phyloP scores from a whole-genome alignment of 129 eudicot species.

The Saussurea involucrata region DNA sequence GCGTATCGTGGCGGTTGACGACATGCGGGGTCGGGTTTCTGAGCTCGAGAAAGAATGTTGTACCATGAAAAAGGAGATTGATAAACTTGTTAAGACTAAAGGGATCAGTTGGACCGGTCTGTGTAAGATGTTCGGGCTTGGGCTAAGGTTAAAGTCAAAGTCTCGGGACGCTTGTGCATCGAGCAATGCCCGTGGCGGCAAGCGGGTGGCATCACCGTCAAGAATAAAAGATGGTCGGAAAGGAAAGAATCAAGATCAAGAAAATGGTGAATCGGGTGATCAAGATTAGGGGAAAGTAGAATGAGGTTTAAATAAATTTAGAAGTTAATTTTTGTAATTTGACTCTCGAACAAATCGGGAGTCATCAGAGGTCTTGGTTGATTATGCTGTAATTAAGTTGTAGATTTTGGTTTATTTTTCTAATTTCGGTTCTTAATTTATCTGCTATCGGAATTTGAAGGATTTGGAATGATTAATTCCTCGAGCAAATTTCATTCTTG shows the following conservation, averaged over 20 bases:
- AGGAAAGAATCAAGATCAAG: slow-evolving; percentile 28
- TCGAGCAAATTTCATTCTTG: too few relatives aligned
- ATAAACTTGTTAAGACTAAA: slow-evolving; percentile 58
- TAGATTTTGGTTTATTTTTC: slow-evolving; percentile 25
- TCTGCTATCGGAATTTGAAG: not conserved
- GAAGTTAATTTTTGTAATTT: not conserved
- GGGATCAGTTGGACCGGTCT: slow-evolving; percentile 55
- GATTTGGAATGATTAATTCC: too few relatives aligned
- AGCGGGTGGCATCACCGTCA: slow-evolving; percentile 15
- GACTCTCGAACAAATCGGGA: slow-evolving; percentile 9
- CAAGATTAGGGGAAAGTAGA: slow-evolving; percentile 1
- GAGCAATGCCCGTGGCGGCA: slow-evolving; percentile 18
- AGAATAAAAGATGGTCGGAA: slow-evolving; percentile 25
- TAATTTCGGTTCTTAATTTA: not conserved
- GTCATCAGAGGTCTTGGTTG: not conserved
- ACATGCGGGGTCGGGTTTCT: slow-evolving; percentile 56
- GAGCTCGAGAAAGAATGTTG: slow-evolving; percentile 71
- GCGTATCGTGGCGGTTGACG: slow-evolving; percentile 37
- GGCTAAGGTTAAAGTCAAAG: slow-evolving; percentile 32
- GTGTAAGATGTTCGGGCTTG: slow-evolving; percentile 42
- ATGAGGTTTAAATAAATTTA: slow-evolving; percentile 19
- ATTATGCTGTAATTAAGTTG: slow-evolving; percentile 29
- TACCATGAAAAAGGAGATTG: slow-evolving; percentile 59
- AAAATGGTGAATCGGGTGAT: slow-evolving; percentile 24
- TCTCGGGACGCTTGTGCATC: slow-evolving; percentile 22